Percentiles rank a stretch among this genome's conserved stretches.
Conservation (phyloP, 2,329 filamentous ascomycete genomes). For the Paraphaeosphaeria sporulosa region DNA sequence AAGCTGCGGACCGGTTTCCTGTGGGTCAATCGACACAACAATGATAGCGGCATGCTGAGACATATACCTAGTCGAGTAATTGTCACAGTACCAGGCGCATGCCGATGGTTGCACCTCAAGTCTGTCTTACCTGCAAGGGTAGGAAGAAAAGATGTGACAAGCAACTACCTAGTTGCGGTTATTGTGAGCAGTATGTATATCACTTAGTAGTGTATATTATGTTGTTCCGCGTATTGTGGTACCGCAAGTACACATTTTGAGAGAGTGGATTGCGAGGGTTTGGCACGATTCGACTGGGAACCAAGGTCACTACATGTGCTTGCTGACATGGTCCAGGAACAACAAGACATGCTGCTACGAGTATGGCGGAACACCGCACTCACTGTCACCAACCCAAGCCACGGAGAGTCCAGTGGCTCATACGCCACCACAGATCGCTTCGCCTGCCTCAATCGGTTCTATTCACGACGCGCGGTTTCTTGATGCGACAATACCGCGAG, state of each 20-base stretch:
- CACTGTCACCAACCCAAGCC: neutral
- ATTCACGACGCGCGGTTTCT: neutral
- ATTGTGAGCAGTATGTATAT: slow-evolving; percentile 13
- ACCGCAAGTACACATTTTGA: neutral
- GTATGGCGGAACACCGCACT: neutral
- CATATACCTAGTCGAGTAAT: neutral
- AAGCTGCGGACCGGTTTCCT: neutral
- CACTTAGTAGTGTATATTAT: neutral
- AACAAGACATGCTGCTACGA: neutral
- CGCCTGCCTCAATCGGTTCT: neutral
- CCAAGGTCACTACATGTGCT: neutral
- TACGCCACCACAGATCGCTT: neutral
- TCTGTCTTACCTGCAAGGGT: slow-evolving; percentile 12
- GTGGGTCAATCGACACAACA: neutral
- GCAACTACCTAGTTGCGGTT: slow-evolving; percentile 10
- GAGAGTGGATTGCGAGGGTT: neutral
- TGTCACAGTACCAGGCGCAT: neutral
- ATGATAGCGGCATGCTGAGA: too few species aligned
- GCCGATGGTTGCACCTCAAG: slow-evolving; percentile 8
- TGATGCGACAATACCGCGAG: slow-evolving; percentile 2
- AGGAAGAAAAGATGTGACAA: slow-evolving; percentile 15
- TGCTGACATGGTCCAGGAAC: neutral
- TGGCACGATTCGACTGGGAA: neutral
- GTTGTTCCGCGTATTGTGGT: neutral
- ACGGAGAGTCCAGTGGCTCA: neutral